Evolutionary conservation across 805 yeast genomes (phyloP).

Genomic region (Yarrowia sp.): DNA sequence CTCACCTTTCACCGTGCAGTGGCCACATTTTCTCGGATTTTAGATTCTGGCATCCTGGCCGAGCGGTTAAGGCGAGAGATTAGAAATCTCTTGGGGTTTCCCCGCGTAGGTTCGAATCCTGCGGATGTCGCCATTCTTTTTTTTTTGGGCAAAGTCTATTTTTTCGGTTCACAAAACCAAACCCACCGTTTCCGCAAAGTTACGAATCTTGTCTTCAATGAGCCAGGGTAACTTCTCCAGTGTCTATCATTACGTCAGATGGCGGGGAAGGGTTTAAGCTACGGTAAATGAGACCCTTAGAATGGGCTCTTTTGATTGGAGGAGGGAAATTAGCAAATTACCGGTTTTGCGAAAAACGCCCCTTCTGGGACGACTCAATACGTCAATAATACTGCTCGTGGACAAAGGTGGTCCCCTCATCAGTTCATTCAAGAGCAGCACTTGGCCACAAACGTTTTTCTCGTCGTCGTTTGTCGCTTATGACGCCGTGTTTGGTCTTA

Average conservation of each 20-base stretch:
- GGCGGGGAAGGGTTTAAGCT: conserved; percentile 7
- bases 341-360: no score
- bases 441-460: neutral
- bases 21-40: neutral
- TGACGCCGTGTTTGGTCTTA: conserved; percentile 22
- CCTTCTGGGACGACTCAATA: no score
- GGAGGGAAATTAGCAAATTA: no score
- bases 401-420: neutral
- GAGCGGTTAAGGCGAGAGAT: conserved; percentile 40
- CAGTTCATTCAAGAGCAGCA: no score
- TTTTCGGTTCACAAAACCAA: neutral
- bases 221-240: neutral
- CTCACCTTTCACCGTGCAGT: neutral
- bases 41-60: conserved; percentile 31
- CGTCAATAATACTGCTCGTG: neutral
- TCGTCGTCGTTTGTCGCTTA: conserved; percentile 7
- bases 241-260: conserved; percentile 6
- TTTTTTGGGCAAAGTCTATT: neutral
- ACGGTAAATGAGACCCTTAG: neutral
- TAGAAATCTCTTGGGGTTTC: conserved; percentile 39
- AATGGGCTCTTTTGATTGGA: no score
- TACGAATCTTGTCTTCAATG: neutral
- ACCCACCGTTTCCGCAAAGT: conserved; percentile 16
- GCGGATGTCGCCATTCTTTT: conserved; percentile 37
- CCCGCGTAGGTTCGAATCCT: conserved; percentile 39